Evolutionary conservation across 2,329 filamentous ascomycete species (phyloP).

Genomic region (Colletotrichum falcatum): DNA sequence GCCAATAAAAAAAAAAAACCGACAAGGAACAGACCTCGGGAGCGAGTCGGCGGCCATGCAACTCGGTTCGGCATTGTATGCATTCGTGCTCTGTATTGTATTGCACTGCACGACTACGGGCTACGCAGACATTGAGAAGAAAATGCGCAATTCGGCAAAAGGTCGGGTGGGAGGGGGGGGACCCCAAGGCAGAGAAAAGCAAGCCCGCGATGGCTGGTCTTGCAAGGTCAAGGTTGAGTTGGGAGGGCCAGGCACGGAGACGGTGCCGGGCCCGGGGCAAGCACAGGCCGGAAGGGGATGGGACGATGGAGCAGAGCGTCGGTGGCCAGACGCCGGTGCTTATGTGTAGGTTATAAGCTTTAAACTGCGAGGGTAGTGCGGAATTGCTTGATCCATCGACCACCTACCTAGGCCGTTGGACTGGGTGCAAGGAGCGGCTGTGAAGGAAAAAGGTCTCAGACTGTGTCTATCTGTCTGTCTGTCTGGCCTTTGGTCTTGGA

Average conservation of each 20-base stretch:
- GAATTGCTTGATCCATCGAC: too few species aligned
- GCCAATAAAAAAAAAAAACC: too few species aligned
- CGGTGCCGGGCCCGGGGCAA: conserved; percentile 10
- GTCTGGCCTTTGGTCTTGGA: neutral
- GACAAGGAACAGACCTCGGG: conserved; percentile 27
- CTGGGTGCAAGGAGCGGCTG: neutral
- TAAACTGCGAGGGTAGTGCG: neutral
- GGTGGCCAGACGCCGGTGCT: too few species aligned
- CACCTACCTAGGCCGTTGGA: neutral
- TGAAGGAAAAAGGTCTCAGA: neutral
- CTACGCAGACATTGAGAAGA: too few species aligned
- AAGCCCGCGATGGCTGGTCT: neutral
- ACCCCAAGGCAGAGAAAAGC: too few species aligned
- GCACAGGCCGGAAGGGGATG: conserved; percentile 1
- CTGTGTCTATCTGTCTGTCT: neutral
- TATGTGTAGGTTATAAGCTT: neutral
- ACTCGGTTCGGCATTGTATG: too few species aligned
- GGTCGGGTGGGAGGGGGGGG: too few species aligned
- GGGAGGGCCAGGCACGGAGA: neutral
- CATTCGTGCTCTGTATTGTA: too few species aligned
- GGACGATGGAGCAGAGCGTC: neutral
- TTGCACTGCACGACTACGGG: too few species aligned
- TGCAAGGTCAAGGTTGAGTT: conserved; percentile 14
- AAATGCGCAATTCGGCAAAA: neutral
- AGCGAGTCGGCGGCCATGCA: too few species aligned